phyloP scores from a whole-genome alignment of 441 rosid species.

The Pelargonium citronellum region DNA sequence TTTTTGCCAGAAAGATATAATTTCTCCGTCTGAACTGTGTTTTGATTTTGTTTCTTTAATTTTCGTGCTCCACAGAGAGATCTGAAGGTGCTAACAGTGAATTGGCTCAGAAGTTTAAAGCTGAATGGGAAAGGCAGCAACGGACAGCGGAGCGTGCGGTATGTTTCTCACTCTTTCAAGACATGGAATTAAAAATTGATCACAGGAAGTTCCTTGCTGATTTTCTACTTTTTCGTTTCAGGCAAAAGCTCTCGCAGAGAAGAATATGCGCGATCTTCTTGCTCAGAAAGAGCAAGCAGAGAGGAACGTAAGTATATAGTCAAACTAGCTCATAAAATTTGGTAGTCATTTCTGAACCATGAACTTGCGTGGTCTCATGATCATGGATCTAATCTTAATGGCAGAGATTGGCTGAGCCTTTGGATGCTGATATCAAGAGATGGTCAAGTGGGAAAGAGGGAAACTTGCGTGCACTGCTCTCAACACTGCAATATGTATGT shows the following conservation, averaged over 20 bases:
- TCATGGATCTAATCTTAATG: slow-evolving; percentile 18
- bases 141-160: slow-evolving; percentile 82
- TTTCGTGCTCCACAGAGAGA: slow-evolving; percentile 29
- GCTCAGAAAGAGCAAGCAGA: slow-evolving; percentile 86
- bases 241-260: slow-evolving; percentile 96
- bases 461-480: slow-evolving; percentile 85
- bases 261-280: slow-evolving; percentile 78
- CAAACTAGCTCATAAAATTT: slow-evolving; percentile 3
- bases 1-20: not conserved
- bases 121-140: slow-evolving; percentile 68
- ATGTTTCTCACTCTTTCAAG: slow-evolving; percentile 24
- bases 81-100: slow-evolving; percentile 44
- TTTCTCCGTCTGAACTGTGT: slow-evolving; percentile 3
- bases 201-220: not conserved
- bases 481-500: slow-evolving; percentile 84
- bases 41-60: slow-evolving; percentile 28
- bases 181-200: not conserved
- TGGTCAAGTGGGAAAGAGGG: slow-evolving; percentile 89
- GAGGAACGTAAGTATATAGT: slow-evolving; percentile 58
- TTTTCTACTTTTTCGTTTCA: slow-evolving; percentile 36
- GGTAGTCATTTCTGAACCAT: not conserved
- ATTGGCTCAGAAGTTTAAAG: slow-evolving; percentile 58
- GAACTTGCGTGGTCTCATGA: slow-evolving; percentile 16
- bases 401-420: slow-evolving; percentile 71
- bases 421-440: slow-evolving; percentile 86